Conservation (phyloP, 140 eudicot species). For the Anethum foeniculum region DNA sequence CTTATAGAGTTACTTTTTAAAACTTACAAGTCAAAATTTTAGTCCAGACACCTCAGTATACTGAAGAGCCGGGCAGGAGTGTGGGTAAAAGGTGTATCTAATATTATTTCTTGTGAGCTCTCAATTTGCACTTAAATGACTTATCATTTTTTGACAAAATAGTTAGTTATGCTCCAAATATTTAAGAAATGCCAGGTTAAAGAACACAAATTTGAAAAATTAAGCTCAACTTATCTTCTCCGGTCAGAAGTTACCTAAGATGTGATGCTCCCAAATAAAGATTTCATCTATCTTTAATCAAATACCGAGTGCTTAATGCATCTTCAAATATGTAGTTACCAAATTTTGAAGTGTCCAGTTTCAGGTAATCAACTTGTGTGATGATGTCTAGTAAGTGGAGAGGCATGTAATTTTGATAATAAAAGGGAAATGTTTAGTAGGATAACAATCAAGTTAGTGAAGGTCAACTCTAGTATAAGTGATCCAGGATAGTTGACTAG, state of each 20-base stretch:
- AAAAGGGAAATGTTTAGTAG: not conserved
- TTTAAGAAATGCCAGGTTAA: not conserved
- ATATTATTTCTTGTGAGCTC: slow-evolving; percentile 1
- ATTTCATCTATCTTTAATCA: not conserved
- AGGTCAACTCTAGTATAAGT: not conserved
- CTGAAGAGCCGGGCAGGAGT: not conserved
- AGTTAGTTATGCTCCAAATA: not conserved
- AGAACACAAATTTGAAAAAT: not conserved
- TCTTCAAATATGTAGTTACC: not conserved
- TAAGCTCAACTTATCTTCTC: not conserved
- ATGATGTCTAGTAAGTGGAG: not conserved
- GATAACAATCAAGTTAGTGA: not conserved
- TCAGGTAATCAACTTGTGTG: not conserved
- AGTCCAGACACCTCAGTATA: not conserved
- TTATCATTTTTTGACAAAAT: not conserved
- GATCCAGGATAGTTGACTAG: not conserved
- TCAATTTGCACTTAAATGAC: not conserved
- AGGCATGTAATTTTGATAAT: not conserved
- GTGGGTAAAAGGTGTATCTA: not conserved
- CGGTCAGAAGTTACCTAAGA: not conserved
- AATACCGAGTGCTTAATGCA: not conserved
- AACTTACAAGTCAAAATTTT: not conserved
- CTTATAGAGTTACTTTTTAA: too few relatives aligned
- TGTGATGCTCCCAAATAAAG: not conserved
- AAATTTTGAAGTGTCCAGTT: not conserved